A percentile compares a stretch with the other conserved stretches of the same genome.
Conservation (phyloP, 129 eudicot species). For the Lactuca sativa region DNA sequence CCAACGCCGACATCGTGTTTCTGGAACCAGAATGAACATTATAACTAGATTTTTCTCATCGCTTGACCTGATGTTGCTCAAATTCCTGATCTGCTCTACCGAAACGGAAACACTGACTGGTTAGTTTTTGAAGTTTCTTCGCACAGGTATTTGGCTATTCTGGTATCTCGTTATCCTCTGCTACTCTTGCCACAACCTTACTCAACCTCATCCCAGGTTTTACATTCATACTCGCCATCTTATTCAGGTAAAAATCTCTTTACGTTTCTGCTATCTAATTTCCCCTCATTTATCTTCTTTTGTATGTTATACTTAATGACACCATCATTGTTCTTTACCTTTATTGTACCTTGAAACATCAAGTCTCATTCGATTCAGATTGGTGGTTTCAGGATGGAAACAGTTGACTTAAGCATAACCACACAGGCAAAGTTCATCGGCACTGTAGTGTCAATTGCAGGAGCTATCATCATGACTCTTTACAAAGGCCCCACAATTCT, state of each 20-base stretch:
- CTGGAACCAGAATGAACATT: neutral
- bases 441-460: conserved; percentile 63
- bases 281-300: neutral
- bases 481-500: conserved; percentile 69
- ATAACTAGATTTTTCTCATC: neutral
- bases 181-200: conserved; percentile 69
- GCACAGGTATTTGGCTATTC: conserved; percentile 79
- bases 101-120: conserved; percentile 1
- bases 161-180: conserved; percentile 67
- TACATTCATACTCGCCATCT: conserved; percentile 69
- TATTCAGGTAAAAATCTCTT: conserved; percentile 53
- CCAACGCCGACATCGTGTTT: neutral
- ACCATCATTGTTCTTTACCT: neutral
- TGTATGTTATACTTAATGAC: neutral
- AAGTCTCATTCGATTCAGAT: conserved; percentile 16
- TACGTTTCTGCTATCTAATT: neutral
- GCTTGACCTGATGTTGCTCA: neutral
- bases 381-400: conserved; percentile 65
- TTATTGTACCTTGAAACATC: conserved; percentile 10
- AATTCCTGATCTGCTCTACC: neutral
- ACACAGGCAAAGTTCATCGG: conserved; percentile 62
- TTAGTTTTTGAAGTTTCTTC: conserved; percentile 42
- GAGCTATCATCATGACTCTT: conserved; percentile 73
- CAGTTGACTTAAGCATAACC: conserved; percentile 40
- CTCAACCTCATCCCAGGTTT: conserved; percentile 87